Percentiles rank a stretch among this genome's conserved stretches.
phyloP scores from a whole-genome alignment of 2,329 filamentous ascomycete genomes.

The Colletotrichum sidae region DNA sequence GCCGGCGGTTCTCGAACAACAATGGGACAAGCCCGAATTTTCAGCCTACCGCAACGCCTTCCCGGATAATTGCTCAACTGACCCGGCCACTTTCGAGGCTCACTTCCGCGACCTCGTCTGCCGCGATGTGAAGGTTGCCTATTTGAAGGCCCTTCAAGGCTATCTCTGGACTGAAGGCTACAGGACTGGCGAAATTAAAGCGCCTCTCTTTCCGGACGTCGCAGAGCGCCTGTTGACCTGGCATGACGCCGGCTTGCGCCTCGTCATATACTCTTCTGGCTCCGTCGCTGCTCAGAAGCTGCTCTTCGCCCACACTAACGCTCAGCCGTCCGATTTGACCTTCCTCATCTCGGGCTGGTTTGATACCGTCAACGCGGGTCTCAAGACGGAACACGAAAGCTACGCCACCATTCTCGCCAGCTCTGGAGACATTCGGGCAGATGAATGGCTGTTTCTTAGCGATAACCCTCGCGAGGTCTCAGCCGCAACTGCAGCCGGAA shows the following conservation, averaged over 20 bases:
- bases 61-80: slow-evolving; percentile 70
- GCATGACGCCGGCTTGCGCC: slow-evolving; percentile 63
- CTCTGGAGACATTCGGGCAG: slow-evolving; percentile 57
- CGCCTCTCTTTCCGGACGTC: slow-evolving; percentile 81
- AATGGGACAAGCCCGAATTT: slow-evolving; percentile 77
- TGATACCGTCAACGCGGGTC: slow-evolving; percentile 83
- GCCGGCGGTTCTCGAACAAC: slow-evolving; percentile 69
- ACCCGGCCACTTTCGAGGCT: slow-evolving; percentile 69
- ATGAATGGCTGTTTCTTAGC: slow-evolving; percentile 80
- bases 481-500: slow-evolving; percentile 71
- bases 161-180: slow-evolving; percentile 84
- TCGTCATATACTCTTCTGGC: slow-evolving; percentile 86
- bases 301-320: slow-evolving; percentile 76
- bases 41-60: slow-evolving; percentile 77
- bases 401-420: slow-evolving; percentile 73
- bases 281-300: slow-evolving; percentile 85
- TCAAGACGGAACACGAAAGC: slow-evolving; percentile 75
- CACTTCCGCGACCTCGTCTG: slow-evolving; percentile 79
- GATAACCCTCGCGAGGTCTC: slow-evolving; percentile 80
- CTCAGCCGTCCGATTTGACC: slow-evolving; percentile 69
- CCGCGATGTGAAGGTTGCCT: slow-evolving; percentile 79
- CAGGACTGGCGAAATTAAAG: slow-evolving; percentile 73
- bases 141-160: slow-evolving; percentile 84
- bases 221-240: slow-evolving; percentile 71
- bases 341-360: slow-evolving; percentile 75